A percentile compares a stretch with the other conserved stretches of the same genome.
Conservation (phyloP, 352 stramenopile genomes). For the Globisporangium parvum region DNA sequence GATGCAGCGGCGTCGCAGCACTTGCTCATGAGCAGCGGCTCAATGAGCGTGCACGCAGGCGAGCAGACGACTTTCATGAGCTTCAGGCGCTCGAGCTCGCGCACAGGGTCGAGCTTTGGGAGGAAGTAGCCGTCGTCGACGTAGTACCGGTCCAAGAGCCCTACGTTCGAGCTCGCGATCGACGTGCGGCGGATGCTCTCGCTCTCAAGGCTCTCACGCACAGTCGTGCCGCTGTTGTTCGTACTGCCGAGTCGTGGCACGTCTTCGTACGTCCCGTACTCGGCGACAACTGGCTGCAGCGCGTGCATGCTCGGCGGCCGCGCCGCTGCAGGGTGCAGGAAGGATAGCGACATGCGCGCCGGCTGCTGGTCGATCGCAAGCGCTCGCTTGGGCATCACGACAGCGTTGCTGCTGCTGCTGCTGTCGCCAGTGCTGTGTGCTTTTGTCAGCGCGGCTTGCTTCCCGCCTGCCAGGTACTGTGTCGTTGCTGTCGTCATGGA, state of each 20-base stretch:
- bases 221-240: not conserved
- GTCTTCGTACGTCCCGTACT: constrained; percentile 42
- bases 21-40: constrained; percentile 47
- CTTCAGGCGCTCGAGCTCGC: constrained; percentile 38
- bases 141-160: constrained; percentile 41
- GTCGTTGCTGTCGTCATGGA: constrained; percentile 8
- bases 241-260: constrained; percentile 6
- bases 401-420: not conserved
- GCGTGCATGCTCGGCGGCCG: not conserved
- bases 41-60: constrained; percentile 48
- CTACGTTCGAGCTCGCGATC: constrained; percentile 40
- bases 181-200: constrained; percentile 37
- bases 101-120: constrained; percentile 28
- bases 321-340: constrained; percentile 34
- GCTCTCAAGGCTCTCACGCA: constrained; percentile 21
- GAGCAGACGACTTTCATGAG: constrained; percentile 48
- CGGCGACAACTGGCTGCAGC: constrained; percentile 24
- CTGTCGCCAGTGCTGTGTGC: constrained; percentile 1
- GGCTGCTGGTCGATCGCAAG: constrained; percentile 1
- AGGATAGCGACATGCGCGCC: constrained; percentile 27
- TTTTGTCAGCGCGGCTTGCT: not conserved
- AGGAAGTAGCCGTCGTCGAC: constrained; percentile 38
- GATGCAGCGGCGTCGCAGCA: constrained; percentile 43
- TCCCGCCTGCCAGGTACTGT: not conserved
- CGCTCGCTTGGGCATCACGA: not conserved